Percentiles rank a stretch among this genome's conserved stretches.
Conservation (phyloP, 2,329 filamentous ascomycete genomes). For the Ophiocordyceps camponoti-saundersi region DNA sequence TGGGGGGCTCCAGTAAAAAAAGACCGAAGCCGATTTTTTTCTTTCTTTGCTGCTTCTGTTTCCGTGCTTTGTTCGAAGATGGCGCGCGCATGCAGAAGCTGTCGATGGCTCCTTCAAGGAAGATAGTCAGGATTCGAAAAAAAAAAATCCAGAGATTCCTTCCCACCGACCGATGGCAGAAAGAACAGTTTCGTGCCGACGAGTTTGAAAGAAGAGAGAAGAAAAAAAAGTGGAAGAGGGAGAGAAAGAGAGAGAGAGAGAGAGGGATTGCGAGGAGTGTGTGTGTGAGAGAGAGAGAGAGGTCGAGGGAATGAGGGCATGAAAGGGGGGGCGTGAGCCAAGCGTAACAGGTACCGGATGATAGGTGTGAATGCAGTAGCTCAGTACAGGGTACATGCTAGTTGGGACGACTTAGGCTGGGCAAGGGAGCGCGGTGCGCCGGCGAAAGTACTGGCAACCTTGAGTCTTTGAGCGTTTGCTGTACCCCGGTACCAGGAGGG, state of each 20-base stretch:
- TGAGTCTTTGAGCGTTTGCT: slow-evolving; percentile 1
- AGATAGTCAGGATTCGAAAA: too few species aligned
- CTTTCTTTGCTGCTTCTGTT: slow-evolving; percentile 2
- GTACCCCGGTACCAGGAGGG: too few species aligned
- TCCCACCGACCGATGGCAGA: slow-evolving; percentile 1
- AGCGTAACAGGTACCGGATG: not conserved
- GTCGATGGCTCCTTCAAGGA: too few species aligned
- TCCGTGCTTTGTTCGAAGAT: slow-evolving; percentile 4
- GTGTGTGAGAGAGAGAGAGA: too few species aligned
- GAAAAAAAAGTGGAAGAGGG: slow-evolving; percentile 6
- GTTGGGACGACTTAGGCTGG: slow-evolving; percentile 1
- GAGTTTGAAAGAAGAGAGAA: slow-evolving; percentile 7
- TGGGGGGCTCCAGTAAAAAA: too few species aligned
- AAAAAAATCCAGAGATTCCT: too few species aligned
- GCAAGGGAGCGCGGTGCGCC: not conserved
- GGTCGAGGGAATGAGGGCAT: slow-evolving; percentile 5
- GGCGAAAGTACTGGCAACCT: not conserved
- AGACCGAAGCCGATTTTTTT: slow-evolving; percentile 4
- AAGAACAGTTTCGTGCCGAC: not conserved
- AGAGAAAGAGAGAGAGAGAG: slow-evolving; percentile 10
- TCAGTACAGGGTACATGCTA: not conserved
- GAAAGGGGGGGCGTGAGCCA: not conserved
- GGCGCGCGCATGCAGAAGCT: slow-evolving; percentile 1
- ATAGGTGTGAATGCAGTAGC: not conserved
- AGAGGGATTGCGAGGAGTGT: too few species aligned